Evolutionary conservation across 1,284 basidiomycete species (phyloP).

Genomic region (Sphaerobolus stellatus): DNA sequence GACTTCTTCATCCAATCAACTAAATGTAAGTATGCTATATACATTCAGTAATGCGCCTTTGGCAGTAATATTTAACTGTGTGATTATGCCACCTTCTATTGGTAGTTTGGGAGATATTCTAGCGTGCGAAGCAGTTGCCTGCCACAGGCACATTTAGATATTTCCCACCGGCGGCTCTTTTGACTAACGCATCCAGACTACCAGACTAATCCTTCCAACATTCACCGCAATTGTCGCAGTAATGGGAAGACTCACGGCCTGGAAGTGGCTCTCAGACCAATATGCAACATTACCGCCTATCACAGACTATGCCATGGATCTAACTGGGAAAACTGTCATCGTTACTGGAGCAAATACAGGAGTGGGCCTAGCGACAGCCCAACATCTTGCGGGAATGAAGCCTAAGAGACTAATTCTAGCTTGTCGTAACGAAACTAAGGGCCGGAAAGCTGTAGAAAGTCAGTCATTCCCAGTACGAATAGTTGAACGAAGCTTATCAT

Average conservation of each 20-base stretch:
- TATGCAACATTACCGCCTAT: neutral
- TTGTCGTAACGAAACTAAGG: neutral
- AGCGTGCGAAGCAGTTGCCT: too few relatives aligned
- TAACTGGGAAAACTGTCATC: constrained; percentile 18
- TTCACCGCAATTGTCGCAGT: too few relatives aligned
- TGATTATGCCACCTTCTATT: too few relatives aligned
- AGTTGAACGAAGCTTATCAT: neutral
- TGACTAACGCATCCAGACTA: too few relatives aligned
- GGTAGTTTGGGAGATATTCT: too few relatives aligned
- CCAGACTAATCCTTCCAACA: too few relatives aligned
- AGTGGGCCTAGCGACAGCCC: constrained; percentile 13
- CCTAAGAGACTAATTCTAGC: neutral
- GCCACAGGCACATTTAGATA: too few relatives aligned
- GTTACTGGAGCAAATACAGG: constrained; percentile 19
- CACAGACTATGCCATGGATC: constrained; percentile 7
- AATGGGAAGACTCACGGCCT: neutral
- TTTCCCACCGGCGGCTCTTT: too few relatives aligned
- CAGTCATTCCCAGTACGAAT: neutral
- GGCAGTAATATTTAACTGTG: too few relatives aligned
- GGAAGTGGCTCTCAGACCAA: constrained; percentile 7
- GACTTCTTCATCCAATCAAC: too few relatives aligned
- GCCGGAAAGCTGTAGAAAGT: neutral
- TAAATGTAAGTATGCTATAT: too few relatives aligned
- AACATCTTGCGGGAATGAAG: neutral
- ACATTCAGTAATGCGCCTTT: too few relatives aligned